Base-by-base conservation (phyloP, 2,329 filamentous ascomycete genomes). In the Orbilia javanica region DNA sequence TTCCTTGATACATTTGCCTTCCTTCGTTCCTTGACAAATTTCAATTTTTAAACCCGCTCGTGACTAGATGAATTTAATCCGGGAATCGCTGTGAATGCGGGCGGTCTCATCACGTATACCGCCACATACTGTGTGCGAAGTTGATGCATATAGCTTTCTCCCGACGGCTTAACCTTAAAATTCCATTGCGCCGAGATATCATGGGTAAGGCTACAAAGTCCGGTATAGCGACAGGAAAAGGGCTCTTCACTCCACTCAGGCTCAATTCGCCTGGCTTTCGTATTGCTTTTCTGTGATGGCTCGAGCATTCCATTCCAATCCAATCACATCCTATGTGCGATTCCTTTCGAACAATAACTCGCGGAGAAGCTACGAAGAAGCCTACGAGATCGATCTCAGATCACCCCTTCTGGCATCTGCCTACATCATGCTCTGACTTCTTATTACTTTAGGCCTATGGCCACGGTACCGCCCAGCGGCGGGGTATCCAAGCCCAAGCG, bases 1-100 rank as follows among this genome's bases (percentile, higher is more conserved):
- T 67, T 67, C 52, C 62, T 67, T 67, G 74, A 72, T 68, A 31
- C 67, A 22, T 31, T 68, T 78, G 68, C 8, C 20, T n/a, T n/a
- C 42, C 52, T 29, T 34, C 52, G 25, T 50, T 48, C 52, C 18
- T 52, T 77, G 66, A 62, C 74, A 78, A 78, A 72, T 78, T 44
- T 63, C 48, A 62, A 64, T 68, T 68, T 50, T 50, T 55, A 36
- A 29, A 65, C 48, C 72, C 57, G 57, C 72, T 31, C 36, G 50
- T 34, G n/a, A 34, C n/a, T 55, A 36, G 25, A 34, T 10, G 50
- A 34, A 20, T n/a, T n/a, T n/a, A n/a, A n/a, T 34, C 20, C 15
- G 29, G 29, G 29, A 34, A 13, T n/a, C n/a, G n/a, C n/a, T n/a
- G 29, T 57, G 29, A 57, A 22, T 34, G 22, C 52, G 29, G 52